Conservation (phyloP, 257 asterid genomes). For the Agastache rugosa region DNA sequence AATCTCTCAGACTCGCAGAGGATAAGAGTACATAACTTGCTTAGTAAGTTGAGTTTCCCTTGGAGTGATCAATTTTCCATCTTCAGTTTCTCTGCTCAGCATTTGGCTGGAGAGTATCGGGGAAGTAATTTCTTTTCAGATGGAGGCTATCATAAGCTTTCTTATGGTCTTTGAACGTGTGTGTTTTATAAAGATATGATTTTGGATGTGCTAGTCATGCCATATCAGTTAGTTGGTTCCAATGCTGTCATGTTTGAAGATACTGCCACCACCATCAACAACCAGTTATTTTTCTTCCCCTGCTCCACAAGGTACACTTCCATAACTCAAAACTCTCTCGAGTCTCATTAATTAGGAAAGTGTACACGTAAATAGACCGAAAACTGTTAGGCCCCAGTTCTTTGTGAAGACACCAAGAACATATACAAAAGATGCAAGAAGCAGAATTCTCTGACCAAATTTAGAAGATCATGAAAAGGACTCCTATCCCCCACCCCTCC, state of each 20-base stretch:
- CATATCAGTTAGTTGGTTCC: constrained; percentile 39
- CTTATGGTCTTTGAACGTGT: constrained; percentile 29
- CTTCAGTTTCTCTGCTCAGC: constrained; percentile 24
- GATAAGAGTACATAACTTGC: background rate
- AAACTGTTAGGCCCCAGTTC: background rate
- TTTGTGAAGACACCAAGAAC: background rate
- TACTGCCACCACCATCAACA: constrained; percentile 47
- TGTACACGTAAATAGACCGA: background rate
- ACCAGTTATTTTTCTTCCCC: constrained; percentile 53
- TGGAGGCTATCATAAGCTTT: constrained; percentile 11
- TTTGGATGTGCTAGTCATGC: constrained; percentile 37
- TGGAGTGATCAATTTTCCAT: constrained; percentile 13
- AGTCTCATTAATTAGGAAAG: background rate
- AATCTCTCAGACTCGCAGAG: constrained; percentile 27
- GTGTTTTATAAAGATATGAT: constrained; percentile 36
- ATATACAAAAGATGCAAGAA: background rate
- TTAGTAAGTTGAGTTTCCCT: constrained; percentile 7
- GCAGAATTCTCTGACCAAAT: background rate
- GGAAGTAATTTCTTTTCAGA: background rate
- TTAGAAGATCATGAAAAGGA: background rate
- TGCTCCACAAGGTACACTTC: constrained; percentile 59
- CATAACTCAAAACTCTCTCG: background rate
- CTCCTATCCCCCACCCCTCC: background rate
- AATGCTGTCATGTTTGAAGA: constrained; percentile 64
- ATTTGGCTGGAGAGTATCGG: background rate